Evolutionary conservation across 2,329 filamentous ascomycete species (phyloP).

Genomic region (Aspergillus latus): DNA sequence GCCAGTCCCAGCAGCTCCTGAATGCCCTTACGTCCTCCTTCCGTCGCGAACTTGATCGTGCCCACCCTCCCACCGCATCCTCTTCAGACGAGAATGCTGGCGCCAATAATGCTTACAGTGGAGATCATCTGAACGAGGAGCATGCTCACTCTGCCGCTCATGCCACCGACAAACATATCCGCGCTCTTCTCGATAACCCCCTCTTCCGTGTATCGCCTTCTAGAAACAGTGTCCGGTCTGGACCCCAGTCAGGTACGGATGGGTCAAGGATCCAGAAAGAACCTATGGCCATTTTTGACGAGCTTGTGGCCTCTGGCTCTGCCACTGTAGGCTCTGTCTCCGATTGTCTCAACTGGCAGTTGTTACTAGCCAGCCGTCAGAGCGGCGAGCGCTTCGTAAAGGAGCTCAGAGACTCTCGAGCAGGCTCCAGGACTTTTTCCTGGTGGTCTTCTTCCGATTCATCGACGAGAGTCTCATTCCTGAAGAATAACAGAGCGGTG

Average conservation of each 20-base stretch:
- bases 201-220: constrained; percentile 42
- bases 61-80: constrained; percentile 48
- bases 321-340: constrained; percentile 27
- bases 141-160: constrained; percentile 32
- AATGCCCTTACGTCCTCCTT: constrained; percentile 63
- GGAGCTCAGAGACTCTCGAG: constrained; percentile 36
- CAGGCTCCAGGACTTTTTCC: constrained; percentile 35
- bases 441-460: constrained; percentile 45
- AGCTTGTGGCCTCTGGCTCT: constrained; percentile 40
- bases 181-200: constrained; percentile 42
- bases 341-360: constrained; percentile 36
- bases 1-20: constrained; percentile 61
- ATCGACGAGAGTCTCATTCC: constrained; percentile 29
- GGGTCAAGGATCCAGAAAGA: constrained; percentile 27
- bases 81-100: constrained; percentile 1
- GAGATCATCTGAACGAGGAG: background rate
- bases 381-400: constrained; percentile 22
- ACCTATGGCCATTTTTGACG: constrained; percentile 39
- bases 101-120: constrained; percentile 12
- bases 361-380: constrained; percentile 29
- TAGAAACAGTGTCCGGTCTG: constrained; percentile 20
- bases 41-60: constrained; percentile 60
- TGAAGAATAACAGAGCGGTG: constrained; percentile 30
- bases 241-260: constrained; percentile 15
- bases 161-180: constrained; percentile 40